phyloP scores from a whole-genome alignment of 179 eudicot genomes.

The Patellifolia procumbens region DNA sequence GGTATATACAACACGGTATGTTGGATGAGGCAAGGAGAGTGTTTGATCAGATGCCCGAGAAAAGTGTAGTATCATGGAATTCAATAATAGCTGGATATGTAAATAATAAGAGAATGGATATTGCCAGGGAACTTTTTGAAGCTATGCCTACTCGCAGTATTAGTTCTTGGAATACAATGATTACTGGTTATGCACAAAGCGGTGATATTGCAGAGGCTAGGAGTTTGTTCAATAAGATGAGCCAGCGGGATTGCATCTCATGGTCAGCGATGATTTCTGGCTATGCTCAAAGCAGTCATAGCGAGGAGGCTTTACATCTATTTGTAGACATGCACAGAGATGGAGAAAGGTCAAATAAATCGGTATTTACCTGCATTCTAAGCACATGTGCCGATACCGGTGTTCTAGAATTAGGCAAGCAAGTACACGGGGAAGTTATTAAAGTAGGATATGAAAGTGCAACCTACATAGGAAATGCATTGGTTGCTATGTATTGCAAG shows the following conservation, averaged over 20 bases:
- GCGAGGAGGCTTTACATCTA: conserved; percentile 20
- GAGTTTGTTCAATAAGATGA: conserved; percentile 32
- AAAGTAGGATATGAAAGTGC: conserved; percentile 14
- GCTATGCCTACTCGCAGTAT: conserved; percentile 34
- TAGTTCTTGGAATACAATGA: conserved; percentile 46
- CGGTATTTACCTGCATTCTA: conserved; percentile 13
- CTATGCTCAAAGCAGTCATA: conserved; percentile 10
- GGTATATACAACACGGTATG: conserved; percentile 31
- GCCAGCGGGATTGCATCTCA: conserved; percentile 13
- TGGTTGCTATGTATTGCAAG: conserved; percentile 22
- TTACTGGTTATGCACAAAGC: conserved; percentile 39
- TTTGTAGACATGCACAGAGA: conserved; percentile 9
- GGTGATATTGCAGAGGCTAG: conserved; percentile 33
- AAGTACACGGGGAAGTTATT: conserved; percentile 10
- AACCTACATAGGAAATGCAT: conserved; percentile 20
- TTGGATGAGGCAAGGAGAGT: conserved; percentile 42
- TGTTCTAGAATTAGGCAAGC: conserved; percentile 20
- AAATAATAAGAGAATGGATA: conserved; percentile 34
- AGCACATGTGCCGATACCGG: conserved; percentile 26
- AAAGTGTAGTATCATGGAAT: conserved; percentile 47
- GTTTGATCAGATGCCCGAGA: conserved; percentile 41
- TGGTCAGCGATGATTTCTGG: conserved; percentile 20
- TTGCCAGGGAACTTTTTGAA: conserved; percentile 36
- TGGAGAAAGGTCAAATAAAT: conserved; percentile 7
- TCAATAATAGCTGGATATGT: conserved; percentile 43